Evolutionary conservation across 495 filamentous ascomycete genomes (phyloP), one percentile per base, ranked within the genome.

Genomic region (Choiromyces venosus): DNA sequence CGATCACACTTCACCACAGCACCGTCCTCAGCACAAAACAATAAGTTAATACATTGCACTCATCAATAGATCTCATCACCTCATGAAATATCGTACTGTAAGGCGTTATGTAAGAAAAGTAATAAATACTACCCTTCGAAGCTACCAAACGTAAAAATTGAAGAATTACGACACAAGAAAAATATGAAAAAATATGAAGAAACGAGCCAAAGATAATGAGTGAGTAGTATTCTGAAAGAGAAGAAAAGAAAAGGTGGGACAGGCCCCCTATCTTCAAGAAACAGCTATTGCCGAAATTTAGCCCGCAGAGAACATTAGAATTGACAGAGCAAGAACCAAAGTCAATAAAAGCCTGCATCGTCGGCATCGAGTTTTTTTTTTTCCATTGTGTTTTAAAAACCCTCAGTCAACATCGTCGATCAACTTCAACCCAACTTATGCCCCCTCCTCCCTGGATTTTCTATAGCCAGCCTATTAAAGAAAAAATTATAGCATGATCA

Each of bases 401-500:
- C 46, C 52, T 33, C 52, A 33, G 25, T 33, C 52, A 33, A 61
- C 4, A 33, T 4, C 33, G 12, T 29, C 52, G 25, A 61, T 61
- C 25, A 61, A 29, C 10, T 33, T 61, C 52, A 61, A 61, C 52
- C 35, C 37, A 19, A 68, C 68, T 65, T 72, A 80, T 65, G 78
- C 77, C 12, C 78, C 74, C 52, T 75, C 79, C 66, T 81, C 79
- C 68, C 80, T 77, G 33, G 80, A 71, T 71, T 82, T 80, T 71
- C 80, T 80, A 70, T 82, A 82, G 61, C 80, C 78, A 64, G 80
- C 80, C 80, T 82, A 72, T 66, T 73, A 38, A 44, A 52, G 69
- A 69, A 38, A 70, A n/a, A 16, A 21, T 37, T n/a, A 25, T 38
- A 65, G 10, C 18, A 42, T 37, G 12, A 56, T 79, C 73, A 79